phyloP scores from a whole-genome alignment of 225 moss, liverwort and hornwort species.

The Pseudisothecium myosuroides region DNA sequence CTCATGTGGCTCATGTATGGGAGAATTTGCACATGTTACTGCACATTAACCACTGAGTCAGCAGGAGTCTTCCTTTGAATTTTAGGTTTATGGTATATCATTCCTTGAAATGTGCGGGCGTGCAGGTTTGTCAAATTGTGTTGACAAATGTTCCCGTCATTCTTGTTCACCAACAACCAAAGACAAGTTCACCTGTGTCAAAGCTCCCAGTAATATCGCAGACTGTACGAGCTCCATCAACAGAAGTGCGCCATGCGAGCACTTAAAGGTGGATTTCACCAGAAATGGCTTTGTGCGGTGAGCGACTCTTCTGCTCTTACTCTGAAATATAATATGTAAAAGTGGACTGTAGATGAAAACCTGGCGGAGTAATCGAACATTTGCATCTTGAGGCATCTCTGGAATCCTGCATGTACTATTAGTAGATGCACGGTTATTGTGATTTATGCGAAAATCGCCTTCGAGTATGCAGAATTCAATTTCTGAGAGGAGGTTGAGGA shows the following conservation, averaged over 20 bases:
- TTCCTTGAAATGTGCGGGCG: not conserved
- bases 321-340: not conserved
- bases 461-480: not conserved
- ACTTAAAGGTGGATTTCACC: conserved; percentile 32
- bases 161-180: conserved; percentile 33
- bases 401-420: not conserved
- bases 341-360: not conserved
- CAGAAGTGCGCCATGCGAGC: conserved; percentile 2
- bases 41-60: not conserved
- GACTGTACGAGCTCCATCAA: conserved; percentile 8
- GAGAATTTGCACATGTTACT: not conserved
- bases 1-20: not conserved
- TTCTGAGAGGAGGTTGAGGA: not conserved
- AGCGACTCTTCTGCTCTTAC: not conserved
- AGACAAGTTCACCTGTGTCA: conserved; percentile 34
- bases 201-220: not conserved
- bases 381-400: not conserved
- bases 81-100: not conserved
- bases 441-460: not conserved
- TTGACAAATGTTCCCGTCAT: conserved; percentile 43
- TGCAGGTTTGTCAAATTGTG: conserved; percentile 46
- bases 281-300: conserved; percentile 51
- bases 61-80: not conserved
- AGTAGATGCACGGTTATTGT: not conserved
- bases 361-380: not conserved